Evolutionary conservation across 345 rosid genomes (phyloP), one percentile per base, ranked within the genome.

Genomic region (Gossypium ekmanianum): DNA sequence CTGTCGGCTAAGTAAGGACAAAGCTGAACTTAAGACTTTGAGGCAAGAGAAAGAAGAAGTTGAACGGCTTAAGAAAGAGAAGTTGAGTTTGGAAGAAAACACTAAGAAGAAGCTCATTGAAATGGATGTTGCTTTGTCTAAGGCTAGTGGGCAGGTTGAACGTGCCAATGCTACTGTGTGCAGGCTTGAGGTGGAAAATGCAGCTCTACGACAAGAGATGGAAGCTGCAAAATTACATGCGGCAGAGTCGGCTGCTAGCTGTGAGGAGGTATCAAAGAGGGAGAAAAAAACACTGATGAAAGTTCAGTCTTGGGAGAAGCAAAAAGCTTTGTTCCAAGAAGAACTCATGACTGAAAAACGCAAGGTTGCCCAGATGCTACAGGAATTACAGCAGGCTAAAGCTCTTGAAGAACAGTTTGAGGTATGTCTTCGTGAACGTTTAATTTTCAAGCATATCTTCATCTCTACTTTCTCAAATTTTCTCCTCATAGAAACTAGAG

Each of bases 21-120:
- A 91, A 79, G 89, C 87, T 44, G 97, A 92, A 71, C 94, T 94
- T 70, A 92, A 90, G 83, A 82, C 87, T 24, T 87, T 94, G 73
- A 88, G 91, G 86, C 92, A 87, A 84, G 97, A 89, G 80, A 94
- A 88, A 81, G 92, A 92, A 83, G 95, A 92, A 85, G 97, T 88
- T 61, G 95, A 94, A 79, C 82, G 88, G 73, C 88, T 85, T 17
- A 88, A 87, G 82, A 94, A 91, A 81, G 97, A 94, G 82, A 92
- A 88, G 79, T 93, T 85, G 77, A 75, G 79, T 74, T 52, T 84
- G 76, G 97, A 92, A 86, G 97, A 94, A 76, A 94, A 62, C 77
- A 88, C 90, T n/a, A 85, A 84, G 88, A 94, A 92, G 87, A 91
- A 92, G 81, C 91, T 92, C 39, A 78, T 87, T 26, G 97, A 92